Conservation (phyloP, 2,329 filamentous ascomycete species). For the Xylariaceae sp. region DNA sequence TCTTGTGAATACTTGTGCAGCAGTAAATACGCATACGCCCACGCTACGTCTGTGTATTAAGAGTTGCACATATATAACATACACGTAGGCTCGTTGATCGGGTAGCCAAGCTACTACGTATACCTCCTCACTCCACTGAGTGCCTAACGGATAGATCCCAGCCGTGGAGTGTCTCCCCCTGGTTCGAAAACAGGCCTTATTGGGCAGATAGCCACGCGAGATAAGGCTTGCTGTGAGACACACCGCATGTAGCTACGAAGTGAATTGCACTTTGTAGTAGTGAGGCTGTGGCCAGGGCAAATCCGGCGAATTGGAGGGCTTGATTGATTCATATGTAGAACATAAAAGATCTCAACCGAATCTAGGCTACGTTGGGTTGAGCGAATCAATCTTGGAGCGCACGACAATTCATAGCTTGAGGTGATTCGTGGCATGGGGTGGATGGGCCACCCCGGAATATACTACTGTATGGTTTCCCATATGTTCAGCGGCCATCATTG, state of each 20-base stretch:
- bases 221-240: conserved; percentile 7
- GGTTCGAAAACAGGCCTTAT: not conserved
- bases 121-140: no score
- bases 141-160: no score
- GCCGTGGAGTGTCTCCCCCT: not conserved
- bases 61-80: not conserved
- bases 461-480: no score
- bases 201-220: conserved; percentile 18
- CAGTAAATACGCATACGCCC: not conserved
- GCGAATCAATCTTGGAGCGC: not conserved
- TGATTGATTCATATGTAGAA: conserved; percentile 6
- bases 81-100: conserved; percentile 2
- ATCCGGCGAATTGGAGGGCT: not conserved
- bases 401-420: conserved; percentile 6
- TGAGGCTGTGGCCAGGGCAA: conserved; percentile 4
- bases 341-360: not conserved
- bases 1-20: conserved; percentile 8
- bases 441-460: conserved; percentile 5
- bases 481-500: not conserved
- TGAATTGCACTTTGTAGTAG: conserved; percentile 7
- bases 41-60: not conserved
- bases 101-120: not conserved
- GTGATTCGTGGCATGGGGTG: conserved; percentile 8
- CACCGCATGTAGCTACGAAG: conserved; percentile 3
- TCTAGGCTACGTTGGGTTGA: not conserved